Evolutionary conservation across 2,329 filamentous ascomycete genomes (phyloP), one percentile per base, ranked within the genome.

Genomic region (Fusarium praegraminearum): DNA sequence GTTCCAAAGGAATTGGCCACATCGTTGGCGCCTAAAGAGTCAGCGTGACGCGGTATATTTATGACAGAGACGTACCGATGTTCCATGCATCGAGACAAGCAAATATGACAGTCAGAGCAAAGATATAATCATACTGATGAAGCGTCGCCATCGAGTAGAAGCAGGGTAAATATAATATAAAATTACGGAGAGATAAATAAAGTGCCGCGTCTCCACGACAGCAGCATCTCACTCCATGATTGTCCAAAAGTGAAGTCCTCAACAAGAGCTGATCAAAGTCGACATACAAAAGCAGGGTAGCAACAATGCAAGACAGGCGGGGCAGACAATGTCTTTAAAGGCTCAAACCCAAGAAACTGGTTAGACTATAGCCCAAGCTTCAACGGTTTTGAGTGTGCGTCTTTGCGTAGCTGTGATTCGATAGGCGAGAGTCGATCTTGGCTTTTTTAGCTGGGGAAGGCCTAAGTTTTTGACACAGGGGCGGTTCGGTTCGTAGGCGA

Each of bases 1-100:
- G 89, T 92, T 22, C 90, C 90, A 86, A 89, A 93, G 6, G 90
- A 87, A 81, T 93, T 93, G 78, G 91, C 90, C 61, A 93, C 90
- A 90, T 93, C 91, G 79, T 89, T 85, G 72, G 83, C 83, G 67
- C 82, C 82, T 83, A 32, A 2, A n/a, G 8, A 2, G 62, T 74
- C 36, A 73, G 70, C 10, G 5, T 18, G 1, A 1, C 41, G 1
- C 22, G 22, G 1, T 3, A 62, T 13, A 9, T 18, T 2, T 16
- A 3, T 3, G 4, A 1, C 8, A 9, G 2, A 12, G 4, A 71
- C 78, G 60, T 65, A 82, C 86, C 86, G 67, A 88, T 88, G 76
- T 88, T 88, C 83, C 83, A 89, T 22, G 85, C 85, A 77, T 88
- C 86, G 32, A 89, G 82, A 57, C 86, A 82, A 30, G 86, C 84